Evolutionary conservation across 805 yeast species (phyloP).

Genomic region (Blastobotrys robertii): DNA sequence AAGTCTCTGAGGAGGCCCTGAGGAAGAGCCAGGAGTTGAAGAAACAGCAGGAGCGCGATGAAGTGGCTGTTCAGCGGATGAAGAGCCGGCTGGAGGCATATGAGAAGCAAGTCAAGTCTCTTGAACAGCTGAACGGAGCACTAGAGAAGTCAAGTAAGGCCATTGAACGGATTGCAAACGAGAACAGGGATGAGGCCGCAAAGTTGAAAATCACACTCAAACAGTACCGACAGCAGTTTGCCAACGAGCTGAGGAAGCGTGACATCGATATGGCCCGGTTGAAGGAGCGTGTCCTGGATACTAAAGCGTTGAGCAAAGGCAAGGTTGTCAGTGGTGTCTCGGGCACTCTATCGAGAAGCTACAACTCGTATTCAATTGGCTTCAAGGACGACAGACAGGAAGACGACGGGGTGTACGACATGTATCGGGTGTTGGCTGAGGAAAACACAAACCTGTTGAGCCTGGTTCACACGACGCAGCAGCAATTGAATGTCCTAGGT

Average conservation of each 20-base stretch:
- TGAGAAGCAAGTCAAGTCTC: conserved; percentile 7
- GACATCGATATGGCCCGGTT: conserved; percentile 17
- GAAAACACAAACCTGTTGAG: conserved; percentile 14
- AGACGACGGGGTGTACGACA: not conserved
- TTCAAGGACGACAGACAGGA: not conserved
- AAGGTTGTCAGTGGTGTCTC: conserved; percentile 5
- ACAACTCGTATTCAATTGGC: conserved; percentile 9
- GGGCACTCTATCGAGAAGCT: conserved; percentile 10
- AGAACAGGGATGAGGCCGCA: conserved; percentile 4
- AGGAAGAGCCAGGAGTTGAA: conserved; percentile 8
- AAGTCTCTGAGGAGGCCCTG: conserved; percentile 7
- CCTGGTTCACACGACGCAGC: conserved; percentile 4
- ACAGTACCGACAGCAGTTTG: conserved; percentile 12
- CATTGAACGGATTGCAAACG: conserved; percentile 3
- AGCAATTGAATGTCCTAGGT: no score
- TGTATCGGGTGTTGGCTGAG: conserved; percentile 5
- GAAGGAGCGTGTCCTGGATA: conserved; percentile 16
- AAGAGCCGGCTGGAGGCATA: conserved; percentile 5
- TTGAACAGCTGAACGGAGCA: conserved; percentile 3
- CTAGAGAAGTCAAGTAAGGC: conserved; percentile 3
- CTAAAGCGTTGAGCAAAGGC: conserved; percentile 5
- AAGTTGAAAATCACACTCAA: conserved; percentile 6
- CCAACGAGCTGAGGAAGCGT: conserved; percentile 18
- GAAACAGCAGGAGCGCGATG: conserved; percentile 7
- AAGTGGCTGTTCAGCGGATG: conserved; percentile 1